phyloP scores from a whole-genome alignment of 805 yeast species.

The Kluyveromyces dobzhanskii region DNA sequence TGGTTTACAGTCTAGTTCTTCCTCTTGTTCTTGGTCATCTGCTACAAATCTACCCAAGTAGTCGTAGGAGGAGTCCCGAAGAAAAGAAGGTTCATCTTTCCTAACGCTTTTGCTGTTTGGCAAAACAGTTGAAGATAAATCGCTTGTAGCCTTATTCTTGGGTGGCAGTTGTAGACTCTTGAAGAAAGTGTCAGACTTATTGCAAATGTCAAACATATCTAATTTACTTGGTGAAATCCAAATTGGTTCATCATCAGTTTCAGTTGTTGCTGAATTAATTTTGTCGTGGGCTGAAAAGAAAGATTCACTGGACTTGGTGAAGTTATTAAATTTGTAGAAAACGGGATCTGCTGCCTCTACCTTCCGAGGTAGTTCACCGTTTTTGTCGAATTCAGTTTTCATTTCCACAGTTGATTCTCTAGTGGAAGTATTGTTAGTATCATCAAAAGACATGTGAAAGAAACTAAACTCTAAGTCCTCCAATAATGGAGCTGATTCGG shows the following conservation, averaged over 20 bases:
- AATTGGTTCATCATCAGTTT: constrained; percentile 22
- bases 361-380: neutral
- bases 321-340: constrained; percentile 10
- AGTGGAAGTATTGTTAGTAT: constrained; percentile 5
- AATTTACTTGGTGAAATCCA: constrained; percentile 30
- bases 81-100: constrained; percentile 9
- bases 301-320: constrained; percentile 5
- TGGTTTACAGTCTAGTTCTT: too few relatives aligned
- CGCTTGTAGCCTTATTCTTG: neutral
- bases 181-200: constrained; percentile 4
- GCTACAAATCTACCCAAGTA: constrained; percentile 33
- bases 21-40: constrained; percentile 12
- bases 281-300: constrained; percentile 5
- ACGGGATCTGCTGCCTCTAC: constrained; percentile 9
- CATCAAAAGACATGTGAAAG: constrained; percentile 25
- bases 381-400: neutral
- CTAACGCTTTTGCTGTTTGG: neutral
- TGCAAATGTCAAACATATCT: constrained; percentile 16
- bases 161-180: neutral
- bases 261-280: neutral
- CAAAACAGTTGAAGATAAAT: too few relatives aligned
- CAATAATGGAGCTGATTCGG: constrained; percentile 1
- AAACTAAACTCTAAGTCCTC: constrained; percentile 28
- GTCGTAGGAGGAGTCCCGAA: constrained; percentile 35
- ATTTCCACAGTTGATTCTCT: neutral